Evolutionary conservation across 2,329 filamentous ascomycete species (phyloP).

Genomic region (Proliferodiscus dingleyae): DNA sequence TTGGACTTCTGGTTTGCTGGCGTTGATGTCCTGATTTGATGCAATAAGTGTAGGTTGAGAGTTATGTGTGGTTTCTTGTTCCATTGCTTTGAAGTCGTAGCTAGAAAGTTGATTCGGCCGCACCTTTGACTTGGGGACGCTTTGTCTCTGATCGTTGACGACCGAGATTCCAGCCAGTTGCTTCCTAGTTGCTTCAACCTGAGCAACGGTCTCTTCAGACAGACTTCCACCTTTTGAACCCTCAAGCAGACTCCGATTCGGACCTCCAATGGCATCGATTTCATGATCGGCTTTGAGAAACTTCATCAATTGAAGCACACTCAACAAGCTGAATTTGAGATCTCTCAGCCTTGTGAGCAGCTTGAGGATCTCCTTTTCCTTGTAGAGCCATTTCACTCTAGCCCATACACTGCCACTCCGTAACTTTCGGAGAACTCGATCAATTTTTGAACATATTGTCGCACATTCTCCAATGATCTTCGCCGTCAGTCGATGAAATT

Average conservation of each 20-base stretch:
- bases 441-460: constrained; percentile 17
- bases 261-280: constrained; percentile 15
- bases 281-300: constrained; percentile 14
- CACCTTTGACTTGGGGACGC: too few relatives aligned
- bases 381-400: constrained; percentile 18
- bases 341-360: constrained; percentile 16
- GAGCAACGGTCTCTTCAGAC: constrained; percentile 6
- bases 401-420: constrained; percentile 9
- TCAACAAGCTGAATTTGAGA: constrained; percentile 18
- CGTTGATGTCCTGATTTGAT: too few relatives aligned
- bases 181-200: constrained; percentile 9
- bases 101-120: too few relatives aligned
- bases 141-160: background rate
- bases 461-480: constrained; percentile 21
- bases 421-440: constrained; percentile 13
- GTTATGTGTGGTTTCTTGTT: too few relatives aligned
- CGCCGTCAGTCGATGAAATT: constrained; percentile 15
- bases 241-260: constrained; percentile 11
- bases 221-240: background rate
- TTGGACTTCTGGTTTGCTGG: too few relatives aligned
- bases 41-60: too few relatives aligned
- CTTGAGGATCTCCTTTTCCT: constrained; percentile 20
- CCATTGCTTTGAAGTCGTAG: too few relatives aligned
- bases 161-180: constrained; percentile 6
- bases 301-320: constrained; percentile 13